phyloP scores from a whole-genome alignment of 1,139 yeast genomes.

The Geotrichum candidum region DNA sequence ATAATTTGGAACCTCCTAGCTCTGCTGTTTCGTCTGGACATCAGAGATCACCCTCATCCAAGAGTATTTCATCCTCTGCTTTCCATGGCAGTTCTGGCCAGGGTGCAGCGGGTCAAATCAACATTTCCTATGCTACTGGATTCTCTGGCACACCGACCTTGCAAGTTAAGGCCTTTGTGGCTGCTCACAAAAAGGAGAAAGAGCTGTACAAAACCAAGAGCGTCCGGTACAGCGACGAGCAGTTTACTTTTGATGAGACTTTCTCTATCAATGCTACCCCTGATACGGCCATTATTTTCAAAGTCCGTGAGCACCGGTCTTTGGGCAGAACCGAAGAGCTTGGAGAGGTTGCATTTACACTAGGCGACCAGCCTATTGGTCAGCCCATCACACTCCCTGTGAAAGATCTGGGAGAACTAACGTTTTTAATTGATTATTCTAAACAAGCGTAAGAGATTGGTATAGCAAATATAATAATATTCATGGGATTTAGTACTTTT shows the following conservation, averaged over 20 bases:
- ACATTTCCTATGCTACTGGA: constrained; percentile 30
- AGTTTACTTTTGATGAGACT: constrained; percentile 58
- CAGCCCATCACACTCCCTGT: constrained; percentile 26
- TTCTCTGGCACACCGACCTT: constrained; percentile 27
- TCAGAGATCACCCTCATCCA: constrained; percentile 19
- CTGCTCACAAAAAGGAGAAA: constrained; percentile 37
- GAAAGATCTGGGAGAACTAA: constrained; percentile 22
- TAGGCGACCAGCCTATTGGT: constrained; percentile 28
- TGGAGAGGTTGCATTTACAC: constrained; percentile 44
- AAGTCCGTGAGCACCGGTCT: constrained; percentile 60
- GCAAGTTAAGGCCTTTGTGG: constrained; percentile 32
- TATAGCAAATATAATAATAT: neutral
- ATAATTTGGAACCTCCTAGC: neutral
- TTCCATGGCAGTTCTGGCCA: constrained; percentile 12
- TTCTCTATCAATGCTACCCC: constrained; percentile 56
- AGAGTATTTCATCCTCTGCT: constrained; percentile 20
- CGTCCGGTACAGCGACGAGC: constrained; percentile 41
- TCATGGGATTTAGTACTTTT: neutral
- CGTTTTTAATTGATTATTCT: neutral
- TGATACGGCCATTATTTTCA: constrained; percentile 53
- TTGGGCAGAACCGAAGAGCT: constrained; percentile 66
- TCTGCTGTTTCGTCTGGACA: neutral
- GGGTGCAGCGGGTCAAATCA: constrained; percentile 24
- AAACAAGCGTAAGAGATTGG: neutral
- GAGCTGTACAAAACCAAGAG: constrained; percentile 62